Conservation (phyloP, 1,284 basidiomycete species). For the Pyrrhoderma lamaoense region DNA sequence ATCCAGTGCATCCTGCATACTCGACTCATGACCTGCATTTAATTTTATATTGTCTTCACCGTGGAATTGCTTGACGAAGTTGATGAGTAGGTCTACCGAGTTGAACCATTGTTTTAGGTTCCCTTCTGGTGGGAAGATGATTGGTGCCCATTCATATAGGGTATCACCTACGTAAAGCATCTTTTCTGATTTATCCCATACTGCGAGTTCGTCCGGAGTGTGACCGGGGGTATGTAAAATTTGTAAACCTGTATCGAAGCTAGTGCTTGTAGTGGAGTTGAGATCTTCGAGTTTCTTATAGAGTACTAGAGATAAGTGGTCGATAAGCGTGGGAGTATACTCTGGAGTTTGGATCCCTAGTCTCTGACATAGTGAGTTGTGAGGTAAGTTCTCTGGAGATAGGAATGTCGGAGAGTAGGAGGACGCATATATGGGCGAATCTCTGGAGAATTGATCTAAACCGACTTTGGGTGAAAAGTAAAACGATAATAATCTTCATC, state of each 20-base stretch:
- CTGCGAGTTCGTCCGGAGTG: conserved; percentile 46
- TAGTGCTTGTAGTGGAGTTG: no score
- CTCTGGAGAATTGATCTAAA: conserved; percentile 40
- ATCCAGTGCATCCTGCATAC: conserved; percentile 35
- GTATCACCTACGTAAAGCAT: conserved; percentile 52
- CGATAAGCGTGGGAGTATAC: conserved; percentile 38
- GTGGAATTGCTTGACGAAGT: conserved; percentile 31
- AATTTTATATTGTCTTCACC: conserved; percentile 31
- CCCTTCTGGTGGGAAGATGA: conserved; percentile 47
- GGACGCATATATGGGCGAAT: conserved; percentile 42
- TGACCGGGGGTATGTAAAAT: conserved; percentile 50
- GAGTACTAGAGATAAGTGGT: conserved; percentile 29
- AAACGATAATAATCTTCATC: no score
- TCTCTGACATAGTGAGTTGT: conserved; percentile 39
- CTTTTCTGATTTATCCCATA: conserved; percentile 40
- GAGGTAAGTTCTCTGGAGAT: conserved; percentile 31
- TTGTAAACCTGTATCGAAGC: conserved; percentile 28
- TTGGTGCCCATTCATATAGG: conserved; percentile 44
- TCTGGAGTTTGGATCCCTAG: conserved; percentile 35
- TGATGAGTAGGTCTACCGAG: conserved; percentile 35
- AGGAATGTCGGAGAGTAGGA: conserved; percentile 38
- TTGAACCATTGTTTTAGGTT: conserved; percentile 42
- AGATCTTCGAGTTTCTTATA: conserved; percentile 16
- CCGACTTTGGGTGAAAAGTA: no score
- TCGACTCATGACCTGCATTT: conserved; percentile 43